Evolutionary conservation across 2,329 filamentous ascomycete genomes (phyloP).

Genomic region (Alternaria tenuissima): DNA sequence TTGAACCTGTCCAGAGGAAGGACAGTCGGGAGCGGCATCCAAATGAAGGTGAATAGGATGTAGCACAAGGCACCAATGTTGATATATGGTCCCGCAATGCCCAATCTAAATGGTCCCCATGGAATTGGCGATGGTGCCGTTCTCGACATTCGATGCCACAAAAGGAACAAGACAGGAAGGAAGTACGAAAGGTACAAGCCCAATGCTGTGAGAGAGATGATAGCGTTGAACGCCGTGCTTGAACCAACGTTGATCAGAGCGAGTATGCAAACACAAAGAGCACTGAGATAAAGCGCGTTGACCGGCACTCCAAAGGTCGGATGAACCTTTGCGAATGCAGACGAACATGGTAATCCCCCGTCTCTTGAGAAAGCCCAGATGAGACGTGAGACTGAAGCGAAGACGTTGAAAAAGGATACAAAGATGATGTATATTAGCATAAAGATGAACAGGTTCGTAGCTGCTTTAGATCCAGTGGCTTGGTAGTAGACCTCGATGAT

Average conservation of each 20-base stretch:
- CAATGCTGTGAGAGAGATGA: conserved; percentile 42
- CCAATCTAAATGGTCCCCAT: conserved; percentile 36
- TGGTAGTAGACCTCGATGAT: conserved; percentile 59
- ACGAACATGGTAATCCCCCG: conserved; percentile 49
- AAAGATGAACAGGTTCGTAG: conserved; percentile 53
- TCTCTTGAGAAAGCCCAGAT: conserved; percentile 57
- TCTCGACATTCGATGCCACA: conserved; percentile 22
- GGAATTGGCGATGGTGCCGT: conserved; percentile 17
- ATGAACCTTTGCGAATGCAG: conserved; percentile 37
- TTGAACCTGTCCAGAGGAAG: conserved; percentile 28
- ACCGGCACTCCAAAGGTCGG: conserved; percentile 28
- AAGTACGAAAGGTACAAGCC: conserved; percentile 44
- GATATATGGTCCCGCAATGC: conserved; percentile 26
- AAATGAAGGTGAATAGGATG: conserved; percentile 34
- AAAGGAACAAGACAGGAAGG: conserved; percentile 37
- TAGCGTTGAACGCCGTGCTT: conserved; percentile 39
- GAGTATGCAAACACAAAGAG: conserved; percentile 39
- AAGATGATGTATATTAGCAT: conserved; percentile 44
- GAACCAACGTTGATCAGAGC: conserved; percentile 41
- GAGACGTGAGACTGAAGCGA: conserved; percentile 56
- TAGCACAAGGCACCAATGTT: conserved; percentile 36
- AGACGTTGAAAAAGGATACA: conserved; percentile 50
- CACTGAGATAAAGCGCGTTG: conserved; percentile 30
- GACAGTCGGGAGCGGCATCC: conserved; percentile 37
- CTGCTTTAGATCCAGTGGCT: conserved; percentile 37